A percentile compares a stretch with the other conserved stretches of the same genome.
Conservation (phyloP, 78 protist species). For the Dictyostelium firmibasis region DNA sequence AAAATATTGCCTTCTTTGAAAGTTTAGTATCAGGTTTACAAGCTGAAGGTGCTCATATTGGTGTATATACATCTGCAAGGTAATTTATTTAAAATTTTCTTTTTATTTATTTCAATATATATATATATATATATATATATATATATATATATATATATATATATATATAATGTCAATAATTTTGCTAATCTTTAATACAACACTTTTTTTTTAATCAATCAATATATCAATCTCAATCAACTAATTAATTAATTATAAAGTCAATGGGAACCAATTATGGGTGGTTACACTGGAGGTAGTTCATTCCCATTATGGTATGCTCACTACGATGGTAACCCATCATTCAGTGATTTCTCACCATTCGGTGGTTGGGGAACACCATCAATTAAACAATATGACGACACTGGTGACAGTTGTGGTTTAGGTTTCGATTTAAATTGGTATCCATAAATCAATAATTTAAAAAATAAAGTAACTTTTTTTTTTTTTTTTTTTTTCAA, state of each 20-base stretch:
- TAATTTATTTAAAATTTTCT: too few relatives aligned
- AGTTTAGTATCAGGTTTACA: not conserved
- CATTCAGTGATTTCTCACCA: slow-evolving; percentile 74
- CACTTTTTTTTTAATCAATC: too few relatives aligned
- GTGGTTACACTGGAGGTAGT: slow-evolving; percentile 25
- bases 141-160: too few relatives aligned
- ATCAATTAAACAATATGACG: slow-evolving; percentile 73
- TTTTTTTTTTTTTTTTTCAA: too few relatives aligned
- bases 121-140: too few relatives aligned
- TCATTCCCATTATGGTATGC: slow-evolving; percentile 34
- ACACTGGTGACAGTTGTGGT: slow-evolving; percentile 16
- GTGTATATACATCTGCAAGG: slow-evolving; percentile 42
- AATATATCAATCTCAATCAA: too few relatives aligned
- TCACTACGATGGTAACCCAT: slow-evolving; percentile 27
- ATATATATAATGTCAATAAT: too few relatives aligned
- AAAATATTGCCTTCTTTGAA: slow-evolving; percentile 31
- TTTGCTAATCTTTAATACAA: too few relatives aligned
- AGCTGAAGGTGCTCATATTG: not conserved
- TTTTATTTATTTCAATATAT: too few relatives aligned
- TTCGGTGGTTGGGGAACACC: slow-evolving; percentile 79
- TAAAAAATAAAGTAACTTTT: not conserved
- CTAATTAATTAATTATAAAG: not conserved
- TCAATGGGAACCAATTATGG: slow-evolving; percentile 69
- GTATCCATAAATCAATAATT: not conserved
- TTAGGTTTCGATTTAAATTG: slow-evolving; percentile 30